Base-by-base conservation (phyloP, 176 grass and related monocot genomes). In the Stipa capillata region DNA sequence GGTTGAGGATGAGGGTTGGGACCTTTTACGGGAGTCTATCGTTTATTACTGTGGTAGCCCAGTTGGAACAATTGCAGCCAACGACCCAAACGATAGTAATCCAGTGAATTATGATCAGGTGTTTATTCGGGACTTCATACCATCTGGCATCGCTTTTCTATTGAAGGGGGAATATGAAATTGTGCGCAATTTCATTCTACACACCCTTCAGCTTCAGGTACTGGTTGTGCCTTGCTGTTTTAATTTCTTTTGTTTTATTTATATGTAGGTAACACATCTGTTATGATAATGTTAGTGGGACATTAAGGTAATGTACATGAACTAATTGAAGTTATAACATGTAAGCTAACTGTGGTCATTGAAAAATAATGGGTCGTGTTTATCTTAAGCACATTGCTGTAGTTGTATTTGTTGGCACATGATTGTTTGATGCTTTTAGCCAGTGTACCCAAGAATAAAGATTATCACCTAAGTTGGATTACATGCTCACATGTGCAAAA, bases 171-270 rank as follows among this genome's bases (percentile, higher is more conserved):
- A 97, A 43, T 90, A 93, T 42, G 93, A 97, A 53, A 97, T 93
- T 37, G 93, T 97, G 48, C 90, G 88, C 40, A 93, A 97, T 70
- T 97, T 97, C 54, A 93, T 97, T 74, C 83, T 97, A 7, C 88
- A 97, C 83, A 97, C 93, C 13, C 93, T 97, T 85, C 93, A 97
- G 73, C 90, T 97, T 65, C 93, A 97, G 93, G 93, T 97, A 87
- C 72, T 31, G 34, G 0, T 44, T 50, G 2, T 45, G 14, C 57
- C 8, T 77, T 62, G 33, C 32, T 78, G 27, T 49, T 49, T 40
- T 6, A 8, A 51, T 39, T 47, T 10, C 16, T 21, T 36, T 40
- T 35, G 20, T 51, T 1, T 41, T 51, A 11, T 71, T 52, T 78
- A 49, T 9, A 25, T 84, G 37, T 32, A 85, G 41, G 11, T 6